phyloP scores from a whole-genome alignment of 2,329 filamentous ascomycete genomes.

The Colletotrichum camelliae region DNA sequence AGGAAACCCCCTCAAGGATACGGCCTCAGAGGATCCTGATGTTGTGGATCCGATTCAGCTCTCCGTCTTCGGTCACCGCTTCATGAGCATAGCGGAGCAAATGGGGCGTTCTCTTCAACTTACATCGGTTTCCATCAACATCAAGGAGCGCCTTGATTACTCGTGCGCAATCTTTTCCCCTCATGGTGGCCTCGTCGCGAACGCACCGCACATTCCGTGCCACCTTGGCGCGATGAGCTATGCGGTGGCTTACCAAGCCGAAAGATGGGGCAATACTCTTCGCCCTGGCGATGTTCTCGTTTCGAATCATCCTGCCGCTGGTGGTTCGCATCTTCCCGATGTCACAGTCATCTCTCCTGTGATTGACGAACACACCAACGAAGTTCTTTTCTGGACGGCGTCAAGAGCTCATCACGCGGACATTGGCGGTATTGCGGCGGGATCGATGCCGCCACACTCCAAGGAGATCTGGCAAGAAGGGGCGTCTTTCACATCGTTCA shows the following conservation, averaged over 20 bases:
- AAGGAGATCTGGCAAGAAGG: slow-evolving; percentile 50
- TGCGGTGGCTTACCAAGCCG: slow-evolving; percentile 42
- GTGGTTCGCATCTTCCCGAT: slow-evolving; percentile 46
- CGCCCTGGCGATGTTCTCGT: slow-evolving; percentile 43
- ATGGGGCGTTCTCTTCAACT: slow-evolving; percentile 63
- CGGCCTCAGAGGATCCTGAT: background rate
- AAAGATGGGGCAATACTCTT: slow-evolving; percentile 35
- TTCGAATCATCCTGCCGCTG: slow-evolving; percentile 43
- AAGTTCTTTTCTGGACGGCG: slow-evolving; percentile 42
- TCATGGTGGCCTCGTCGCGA: slow-evolving; percentile 43
- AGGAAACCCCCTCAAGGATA: background rate
- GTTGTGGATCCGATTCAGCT: slow-evolving; percentile 56
- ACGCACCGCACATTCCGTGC: slow-evolving; percentile 45
- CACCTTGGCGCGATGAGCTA: slow-evolving; percentile 47
- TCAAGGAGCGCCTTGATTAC: slow-evolving; percentile 48
- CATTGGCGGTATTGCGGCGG: slow-evolving; percentile 42
- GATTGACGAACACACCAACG: slow-evolving; percentile 27
- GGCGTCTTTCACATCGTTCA: slow-evolving; percentile 41
- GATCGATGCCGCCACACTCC: slow-evolving; percentile 46
- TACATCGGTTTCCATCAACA: slow-evolving; percentile 58
- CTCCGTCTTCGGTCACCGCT: slow-evolving; percentile 60
- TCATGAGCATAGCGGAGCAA: slow-evolving; percentile 65
- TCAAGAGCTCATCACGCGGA: slow-evolving; percentile 44
- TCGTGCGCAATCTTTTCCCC: slow-evolving; percentile 49
- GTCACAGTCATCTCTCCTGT: slow-evolving; percentile 46